Base-by-base conservation (phyloP, 768 basidiomycete species). In the Russula sp. region DNA sequence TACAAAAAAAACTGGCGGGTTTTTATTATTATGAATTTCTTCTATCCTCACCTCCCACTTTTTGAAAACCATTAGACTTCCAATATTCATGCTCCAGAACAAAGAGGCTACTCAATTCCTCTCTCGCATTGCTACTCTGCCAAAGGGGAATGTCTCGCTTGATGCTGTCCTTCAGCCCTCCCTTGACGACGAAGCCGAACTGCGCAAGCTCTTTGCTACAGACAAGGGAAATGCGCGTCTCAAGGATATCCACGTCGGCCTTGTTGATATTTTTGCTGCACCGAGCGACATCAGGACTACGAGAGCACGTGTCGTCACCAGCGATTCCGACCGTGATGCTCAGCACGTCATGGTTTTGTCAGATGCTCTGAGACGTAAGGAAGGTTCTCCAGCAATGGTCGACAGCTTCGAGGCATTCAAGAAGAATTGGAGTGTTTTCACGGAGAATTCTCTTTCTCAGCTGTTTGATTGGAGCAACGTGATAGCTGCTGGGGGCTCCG, bases 371-470 rank as follows among this genome's bases (percentile, higher is more conserved):
- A 76, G 85, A 52, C 80, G 80, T 71, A 72, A 78, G 62, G 81
- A 84, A 50, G 83, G 84, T 34, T 70, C 75, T 2, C 79, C 81
- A 2, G 75, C 77, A 53, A 84, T 82, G 75, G 82, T 81, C 11
- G 67, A 74, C 1, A 75, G 74, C 66, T 70, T 85, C 14, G 84
- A 84, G 22, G 81, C 83, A 56, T 88, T 86, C 77, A 81, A 80
- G 75, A 81, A 79, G 75, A 85, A 84, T 69, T 88, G 85, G 85
- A 61, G 79, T 13, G 76, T 86, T 46, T 88, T 88, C 72, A 81
- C 80, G 14, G 85, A 88, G 69, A 82, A 82, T 2, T 83, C 84
- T 4, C 75, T 87, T 13, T 83, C 82, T 9, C 84, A 86, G 69
- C 75, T 86, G 20, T 28, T 76, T 44, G 80, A 85, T 67, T 87